phyloP scores from a whole-genome alignment of 768 basidiomycete genomes.

The Trametes cingulata region DNA sequence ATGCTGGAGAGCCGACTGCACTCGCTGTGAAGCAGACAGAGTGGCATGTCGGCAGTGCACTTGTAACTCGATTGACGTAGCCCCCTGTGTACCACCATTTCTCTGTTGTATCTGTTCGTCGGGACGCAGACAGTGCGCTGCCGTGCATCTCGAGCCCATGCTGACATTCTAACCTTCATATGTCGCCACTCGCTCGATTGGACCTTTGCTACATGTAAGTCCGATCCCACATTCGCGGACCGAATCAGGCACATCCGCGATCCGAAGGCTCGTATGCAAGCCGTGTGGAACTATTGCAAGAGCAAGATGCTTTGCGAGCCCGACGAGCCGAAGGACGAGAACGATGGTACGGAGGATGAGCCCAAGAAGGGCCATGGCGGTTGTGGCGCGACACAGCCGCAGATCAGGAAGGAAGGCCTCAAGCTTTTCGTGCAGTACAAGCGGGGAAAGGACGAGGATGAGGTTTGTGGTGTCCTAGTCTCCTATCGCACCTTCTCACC shows the following conservation, averaged over 20 bases:
- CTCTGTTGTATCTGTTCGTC: constrained; percentile 27
- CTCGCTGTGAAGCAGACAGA: constrained; percentile 73
- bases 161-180: constrained; percentile 71
- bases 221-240: constrained; percentile 81
- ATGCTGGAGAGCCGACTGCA: constrained; percentile 47
- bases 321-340: constrained; percentile 87
- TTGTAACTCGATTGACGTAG: constrained; percentile 55
- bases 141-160: constrained; percentile 39
- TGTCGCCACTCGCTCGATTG: constrained; percentile 25
- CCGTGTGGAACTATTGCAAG: constrained; percentile 87
- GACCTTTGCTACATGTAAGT: constrained; percentile 51
- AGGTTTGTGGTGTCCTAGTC: constrained; percentile 55
- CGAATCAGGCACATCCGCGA: constrained; percentile 86
- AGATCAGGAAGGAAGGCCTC: constrained; percentile 89
- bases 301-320: constrained; percentile 86
- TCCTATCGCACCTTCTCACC: constrained; percentile 5
- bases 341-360: constrained; percentile 70
- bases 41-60: constrained; percentile 61
- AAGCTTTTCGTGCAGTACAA: constrained; percentile 96
- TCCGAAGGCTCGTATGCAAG: constrained; percentile 83
- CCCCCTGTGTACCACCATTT: constrained; percentile 57
- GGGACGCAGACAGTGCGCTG: constrained; percentile 28
- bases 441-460: constrained; percentile 91
- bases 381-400: constrained; percentile 90
- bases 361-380: constrained; percentile 94